phyloP scores from a whole-genome alignment of 106 monocot species.

The Narthecium ossifragum region DNA sequence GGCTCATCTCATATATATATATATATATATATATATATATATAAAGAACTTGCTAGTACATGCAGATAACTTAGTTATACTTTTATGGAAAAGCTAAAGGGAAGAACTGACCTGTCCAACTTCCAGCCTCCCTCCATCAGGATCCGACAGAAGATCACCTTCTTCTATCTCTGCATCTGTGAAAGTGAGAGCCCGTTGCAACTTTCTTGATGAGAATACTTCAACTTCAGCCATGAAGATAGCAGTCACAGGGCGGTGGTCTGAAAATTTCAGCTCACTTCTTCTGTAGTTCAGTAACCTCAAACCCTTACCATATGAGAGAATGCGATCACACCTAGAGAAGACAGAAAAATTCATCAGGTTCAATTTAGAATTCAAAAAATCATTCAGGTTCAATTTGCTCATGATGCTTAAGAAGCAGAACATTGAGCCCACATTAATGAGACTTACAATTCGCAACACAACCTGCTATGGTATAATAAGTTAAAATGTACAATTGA shows the following conservation, averaged over 20 bases:
- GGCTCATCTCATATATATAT: too few relatives aligned
- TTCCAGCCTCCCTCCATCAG: not conserved
- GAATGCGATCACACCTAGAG: conserved; percentile 66
- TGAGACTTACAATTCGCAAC: too few relatives aligned
- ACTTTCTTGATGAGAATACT: conserved; percentile 55
- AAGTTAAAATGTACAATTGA: too few relatives aligned
- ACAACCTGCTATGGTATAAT: too few relatives aligned
- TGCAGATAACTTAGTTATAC: too few relatives aligned
- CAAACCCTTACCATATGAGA: conserved; percentile 59
- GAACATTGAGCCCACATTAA: too few relatives aligned
- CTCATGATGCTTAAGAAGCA: too few relatives aligned
- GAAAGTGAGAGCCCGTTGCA: conserved; percentile 62
- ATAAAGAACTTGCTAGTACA: too few relatives aligned
- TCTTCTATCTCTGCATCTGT: conserved; percentile 57
- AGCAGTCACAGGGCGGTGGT: conserved; percentile 64
- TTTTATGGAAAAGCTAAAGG: not conserved
- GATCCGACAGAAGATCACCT: conserved; percentile 10
- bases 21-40: too few relatives aligned
- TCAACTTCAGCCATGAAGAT: conserved; percentile 48
- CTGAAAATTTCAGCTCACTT: conserved; percentile 51
- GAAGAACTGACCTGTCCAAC: not conserved
- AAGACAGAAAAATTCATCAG: too few relatives aligned
- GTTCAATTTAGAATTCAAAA: too few relatives aligned
- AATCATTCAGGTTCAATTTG: too few relatives aligned
- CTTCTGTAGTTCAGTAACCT: conserved; percentile 37